Percentiles rank a stretch among this genome's conserved stretches.
Evolutionary conservation across 139 green algal genomes (phyloP).

Genomic region (Pleodorina starrii): DNA sequence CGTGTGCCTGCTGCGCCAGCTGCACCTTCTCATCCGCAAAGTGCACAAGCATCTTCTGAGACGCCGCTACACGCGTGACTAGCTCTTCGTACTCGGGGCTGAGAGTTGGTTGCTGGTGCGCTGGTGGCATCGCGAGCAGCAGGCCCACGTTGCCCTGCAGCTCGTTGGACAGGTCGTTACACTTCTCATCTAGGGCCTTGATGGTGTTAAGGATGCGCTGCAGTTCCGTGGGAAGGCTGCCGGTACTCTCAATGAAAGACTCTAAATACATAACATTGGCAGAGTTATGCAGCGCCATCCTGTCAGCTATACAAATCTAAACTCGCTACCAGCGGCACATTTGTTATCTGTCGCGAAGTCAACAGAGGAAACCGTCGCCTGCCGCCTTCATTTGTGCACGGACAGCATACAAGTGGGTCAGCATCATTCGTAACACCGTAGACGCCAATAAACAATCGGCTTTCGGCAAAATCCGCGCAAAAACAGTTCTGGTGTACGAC

Average conservation of each 20-base stretch:
- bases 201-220: constrained; percentile 83
- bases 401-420: background rate
- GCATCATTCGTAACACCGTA: background rate
- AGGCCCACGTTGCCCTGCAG: constrained; percentile 53
- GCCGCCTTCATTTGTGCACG: background rate
- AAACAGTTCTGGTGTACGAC: background rate
- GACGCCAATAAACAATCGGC: no score
- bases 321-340: background rate
- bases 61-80: background rate
- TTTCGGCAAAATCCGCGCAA: background rate
- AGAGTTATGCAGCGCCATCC: constrained; percentile 49
- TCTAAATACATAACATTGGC: constrained; percentile 82
- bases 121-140: constrained; percentile 53
- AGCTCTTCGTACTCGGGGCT: constrained; percentile 49
- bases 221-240: constrained; percentile 76
- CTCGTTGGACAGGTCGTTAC: constrained; percentile 60
- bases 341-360: background rate
- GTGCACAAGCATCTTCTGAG: constrained; percentile 82
- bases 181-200: constrained; percentile 79
- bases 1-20: constrained; percentile 71
- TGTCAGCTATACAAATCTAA: background rate
- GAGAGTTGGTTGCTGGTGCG: background rate
- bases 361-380: constrained; percentile 17
- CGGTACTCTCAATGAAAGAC: constrained; percentile 79
- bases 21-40: constrained; percentile 87